Base-by-base conservation (phyloP, 495 filamentous ascomycete species). In the Talaromyces liani region DNA sequence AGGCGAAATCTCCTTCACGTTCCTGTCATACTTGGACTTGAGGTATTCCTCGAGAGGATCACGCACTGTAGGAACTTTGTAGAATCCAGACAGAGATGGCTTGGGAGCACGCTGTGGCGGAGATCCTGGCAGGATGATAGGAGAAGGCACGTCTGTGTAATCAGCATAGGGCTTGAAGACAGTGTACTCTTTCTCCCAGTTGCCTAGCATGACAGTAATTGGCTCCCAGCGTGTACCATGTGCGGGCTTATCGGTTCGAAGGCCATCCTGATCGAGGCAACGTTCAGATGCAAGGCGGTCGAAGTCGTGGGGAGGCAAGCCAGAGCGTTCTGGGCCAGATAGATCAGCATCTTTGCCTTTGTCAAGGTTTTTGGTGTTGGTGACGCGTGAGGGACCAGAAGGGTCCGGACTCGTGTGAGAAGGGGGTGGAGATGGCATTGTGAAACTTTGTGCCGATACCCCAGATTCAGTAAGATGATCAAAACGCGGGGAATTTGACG, bases 81-180 rank as follows among this genome's bases (percentile, higher is more conserved):
- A 33, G 27, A 62, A 53, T 24, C 20, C 60, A 10, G 20, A 29
- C 2, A 62, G 39, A 20, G 60, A 62, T 22, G 60, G 60, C 14
- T 53, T 47, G 22, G 34, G 41, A 22, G 39, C 2, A 4, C 45
- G 45, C 27, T 62, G 60, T 14, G 41, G 39, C 9, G 60, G 60
- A 29, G 60, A 62, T 3, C 60, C 45, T 8, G 60, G 60, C 20
- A 22, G 60, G 41, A 62, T 62, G 6, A 62, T 62, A 2, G 60
- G 60, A 0, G 41, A 34, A 14, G 60, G 60, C 2, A 62, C 60
- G 27, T 53, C 45, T 7, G 34, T 25, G 20, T 62, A 62, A 22
- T 62, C 60, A 12, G 45, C 25, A 33, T 62, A 47, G 39, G 25
- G 60, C 45, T 53, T 49, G 9, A 34, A 22, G 5, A 33, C 60